A percentile compares a stretch with the other conserved stretches of the same genome.
Conservation (phyloP, 495 filamentous ascomycete species). For the Hamigera avellanea region DNA sequence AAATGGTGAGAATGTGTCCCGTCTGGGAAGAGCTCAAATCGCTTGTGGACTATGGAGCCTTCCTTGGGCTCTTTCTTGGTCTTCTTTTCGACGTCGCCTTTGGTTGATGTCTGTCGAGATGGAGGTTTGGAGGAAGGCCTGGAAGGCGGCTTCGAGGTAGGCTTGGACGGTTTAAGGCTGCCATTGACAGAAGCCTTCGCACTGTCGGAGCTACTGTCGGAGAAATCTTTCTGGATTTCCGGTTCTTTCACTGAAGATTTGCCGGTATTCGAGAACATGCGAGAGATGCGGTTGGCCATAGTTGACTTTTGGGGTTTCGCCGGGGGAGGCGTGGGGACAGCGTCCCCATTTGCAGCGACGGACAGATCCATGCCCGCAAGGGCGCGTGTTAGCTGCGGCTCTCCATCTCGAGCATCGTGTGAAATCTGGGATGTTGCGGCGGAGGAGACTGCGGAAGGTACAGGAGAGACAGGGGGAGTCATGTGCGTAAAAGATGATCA, state of each 20-base stretch:
- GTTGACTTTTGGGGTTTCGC: constrained; percentile 34
- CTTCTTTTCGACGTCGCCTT: constrained; percentile 25
- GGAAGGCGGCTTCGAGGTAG: constrained; percentile 14
- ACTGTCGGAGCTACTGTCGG: constrained; percentile 31
- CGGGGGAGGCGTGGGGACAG: constrained; percentile 20
- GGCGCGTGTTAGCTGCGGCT: constrained; percentile 33
- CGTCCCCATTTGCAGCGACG: constrained; percentile 24
- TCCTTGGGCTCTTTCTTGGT: constrained; percentile 35
- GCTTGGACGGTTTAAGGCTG: constrained; percentile 23
- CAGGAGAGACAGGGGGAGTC: constrained; percentile 35
- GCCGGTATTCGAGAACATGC: constrained; percentile 44
- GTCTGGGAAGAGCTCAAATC: constrained; percentile 49
- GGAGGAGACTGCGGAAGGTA: constrained; percentile 34
- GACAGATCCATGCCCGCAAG: constrained; percentile 36
- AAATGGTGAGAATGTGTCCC: constrained; percentile 72
- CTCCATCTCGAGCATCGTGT: constrained; percentile 30
- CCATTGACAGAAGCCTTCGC: constrained; percentile 17
- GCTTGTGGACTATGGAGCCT: constrained; percentile 27
- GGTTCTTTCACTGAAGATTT: constrained; percentile 18
- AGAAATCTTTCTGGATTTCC: constrained; percentile 24
- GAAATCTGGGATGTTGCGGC: constrained; percentile 30
- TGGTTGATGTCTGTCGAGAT: constrained; percentile 32
- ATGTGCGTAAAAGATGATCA: constrained; percentile 27
- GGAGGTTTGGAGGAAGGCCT: constrained; percentile 27
- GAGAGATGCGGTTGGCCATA: constrained; percentile 46